A percentile compares a stretch with the other conserved stretches of the same genome.
Conservation (phyloP, 345 rosid genomes). For the Aquilaria malaccensis region DNA sequence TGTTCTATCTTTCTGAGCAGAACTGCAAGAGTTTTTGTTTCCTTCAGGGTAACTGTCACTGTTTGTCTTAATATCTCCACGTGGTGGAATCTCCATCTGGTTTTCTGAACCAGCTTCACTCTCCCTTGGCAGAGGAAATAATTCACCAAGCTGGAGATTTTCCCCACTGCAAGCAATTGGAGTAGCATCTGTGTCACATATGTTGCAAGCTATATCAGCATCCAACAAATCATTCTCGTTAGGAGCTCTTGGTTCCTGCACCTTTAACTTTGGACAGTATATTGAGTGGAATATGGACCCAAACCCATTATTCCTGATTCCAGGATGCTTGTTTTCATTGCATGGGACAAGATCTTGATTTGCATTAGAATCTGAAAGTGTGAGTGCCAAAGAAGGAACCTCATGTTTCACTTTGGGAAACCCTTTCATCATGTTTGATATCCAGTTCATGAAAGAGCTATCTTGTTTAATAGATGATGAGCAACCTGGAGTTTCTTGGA, state of each 20-base stretch:
- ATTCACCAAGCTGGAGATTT: conserved; percentile 29
- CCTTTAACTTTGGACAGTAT: conserved; percentile 40
- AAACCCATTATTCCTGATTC: conserved; percentile 46
- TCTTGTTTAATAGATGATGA: conserved; percentile 45
- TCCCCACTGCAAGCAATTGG: conserved; percentile 31
- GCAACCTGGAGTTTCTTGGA: conserved; percentile 43
- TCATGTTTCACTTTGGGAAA: conserved; percentile 35
- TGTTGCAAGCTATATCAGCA: conserved; percentile 23
- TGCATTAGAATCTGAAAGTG: conserved; percentile 25
- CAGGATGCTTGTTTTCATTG: conserved; percentile 18
- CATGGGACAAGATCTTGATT: conserved; percentile 15
- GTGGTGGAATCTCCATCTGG: conserved; percentile 23
- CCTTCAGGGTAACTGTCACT: conserved; percentile 22
- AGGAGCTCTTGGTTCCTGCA: conserved; percentile 17
- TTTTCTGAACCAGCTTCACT: conserved; percentile 21
- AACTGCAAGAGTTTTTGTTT: conserved; percentile 21
- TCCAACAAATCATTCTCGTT: conserved; percentile 21
- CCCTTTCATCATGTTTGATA: conserved; percentile 79
- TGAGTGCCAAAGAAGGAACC: conserved; percentile 32
- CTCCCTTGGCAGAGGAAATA: conserved; percentile 24
- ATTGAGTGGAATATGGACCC: conserved; percentile 72
- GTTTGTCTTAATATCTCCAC: conserved; percentile 17
- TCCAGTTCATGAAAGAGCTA: conserved; percentile 91
- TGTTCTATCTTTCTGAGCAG: conserved; percentile 26
- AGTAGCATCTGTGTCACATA: conserved; percentile 29